Base-by-base conservation (phyloP, 2,329 filamentous ascomycete species). In the Aphanocladium album region DNA sequence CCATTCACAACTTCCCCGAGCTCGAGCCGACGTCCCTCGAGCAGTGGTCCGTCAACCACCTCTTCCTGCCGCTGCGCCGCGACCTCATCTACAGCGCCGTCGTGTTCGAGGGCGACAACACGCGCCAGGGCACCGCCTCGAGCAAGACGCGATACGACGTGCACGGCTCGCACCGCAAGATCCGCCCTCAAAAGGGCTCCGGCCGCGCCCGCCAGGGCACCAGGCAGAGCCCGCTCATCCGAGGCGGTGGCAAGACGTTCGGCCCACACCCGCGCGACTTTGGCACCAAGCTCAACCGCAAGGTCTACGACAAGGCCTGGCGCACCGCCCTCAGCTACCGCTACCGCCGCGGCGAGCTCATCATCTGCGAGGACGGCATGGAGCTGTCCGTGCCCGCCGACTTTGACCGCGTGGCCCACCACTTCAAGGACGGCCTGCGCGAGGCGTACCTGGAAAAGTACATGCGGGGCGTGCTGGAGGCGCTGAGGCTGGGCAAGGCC, bases 221-320 rank as follows among this genome's bases (percentile, higher is more conserved):
- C 71, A 88, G 83, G 72, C 91, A 96, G 75, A 91, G 87, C 50
- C 95, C 95, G 2, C 84, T 96, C 73, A 77, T 91, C 46, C 82
- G 83, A 64, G 95, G 95, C 65, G 95, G 95, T 75, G 93, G 92
- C 75, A 93, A 96, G 68, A 80, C 87, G 0, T 91, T 92, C 70
- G 95, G 95, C n/a, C 95, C 95, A 30, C 88, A 93, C 68, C 93
- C 93, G 27, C 84, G 95, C 72, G 91, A 98, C 77, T 99, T 99
- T 72, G 85, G 85, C 62, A 96, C 93, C 23, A 83, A 83, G 17
- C 80, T 99, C 60, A 92, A 89, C 68, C 83, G 83, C 71, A 98
- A 98, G 79, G 85, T 96, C 52, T 99, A 99, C 78, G 93, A 98
- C 76, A 82, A 96, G 68, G 95, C 95, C 11, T 98, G 91, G 91